Percentiles rank a stretch among this genome's conserved stretches.
phyloP scores from a whole-genome alignment of 108 stramenopile species.

The Cyclostephanos tholiformis region DNA sequence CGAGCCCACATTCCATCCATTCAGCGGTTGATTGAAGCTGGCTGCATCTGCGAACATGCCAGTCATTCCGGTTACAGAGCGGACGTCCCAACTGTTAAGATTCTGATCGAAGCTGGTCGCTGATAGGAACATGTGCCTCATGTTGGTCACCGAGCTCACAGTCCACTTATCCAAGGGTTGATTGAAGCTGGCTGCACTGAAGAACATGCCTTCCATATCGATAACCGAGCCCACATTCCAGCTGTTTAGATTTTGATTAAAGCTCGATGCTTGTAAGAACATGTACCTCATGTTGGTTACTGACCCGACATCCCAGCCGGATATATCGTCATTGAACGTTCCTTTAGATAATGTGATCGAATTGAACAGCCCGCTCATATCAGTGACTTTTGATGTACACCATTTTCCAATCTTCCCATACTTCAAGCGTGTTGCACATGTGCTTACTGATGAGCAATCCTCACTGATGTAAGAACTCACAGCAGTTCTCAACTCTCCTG shows the following conservation, averaged over 20 bases:
- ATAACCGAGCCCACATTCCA: neutral
- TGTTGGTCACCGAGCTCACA: neutral
- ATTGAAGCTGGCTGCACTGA: neutral
- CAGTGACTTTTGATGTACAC: neutral
- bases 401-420: neutral
- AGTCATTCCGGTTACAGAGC: neutral
- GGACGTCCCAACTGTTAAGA: too few relatives aligned
- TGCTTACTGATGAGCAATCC: too few relatives aligned
- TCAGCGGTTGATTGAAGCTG: neutral
- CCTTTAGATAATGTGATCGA: neutral
- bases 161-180: neutral
- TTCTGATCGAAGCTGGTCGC: too few relatives aligned
- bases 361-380: neutral
- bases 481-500: too few relatives aligned
- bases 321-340: neutral
- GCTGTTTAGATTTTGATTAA: neutral
- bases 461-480: too few relatives aligned
- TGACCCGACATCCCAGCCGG: neutral
- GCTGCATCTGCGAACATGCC: neutral
- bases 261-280: neutral
- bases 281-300: neutral
- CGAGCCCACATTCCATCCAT: neutral
- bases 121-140: too few relatives aligned
- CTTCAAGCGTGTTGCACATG: too few relatives aligned
- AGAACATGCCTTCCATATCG: neutral